Base-by-base conservation (phyloP, 2,329 filamentous ascomycete species). In the Exophiala calicioides region DNA sequence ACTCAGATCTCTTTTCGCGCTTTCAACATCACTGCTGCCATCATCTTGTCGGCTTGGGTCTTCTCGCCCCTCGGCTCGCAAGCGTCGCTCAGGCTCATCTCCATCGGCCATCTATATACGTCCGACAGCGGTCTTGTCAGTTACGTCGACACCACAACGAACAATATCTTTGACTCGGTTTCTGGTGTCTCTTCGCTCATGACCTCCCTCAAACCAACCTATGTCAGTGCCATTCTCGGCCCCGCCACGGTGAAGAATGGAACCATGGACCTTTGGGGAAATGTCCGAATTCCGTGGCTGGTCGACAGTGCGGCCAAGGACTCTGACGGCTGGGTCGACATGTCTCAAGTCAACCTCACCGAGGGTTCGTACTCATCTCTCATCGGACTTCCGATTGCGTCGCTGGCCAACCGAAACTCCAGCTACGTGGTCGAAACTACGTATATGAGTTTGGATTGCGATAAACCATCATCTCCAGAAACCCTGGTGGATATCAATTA, bases 51-150 rank as follows among this genome's bases (percentile, higher is more conserved):
- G 10, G 21, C 23, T 31, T 58, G 56, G 56, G 36, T 41, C 3
- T 47, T 57, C 16, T 58, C 56, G 7, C 56, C 55, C 9, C 10
- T 57, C 9, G 56, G 56, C 10, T 55, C 55, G 9, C 56, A 58
- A 37, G 47, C 55, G 13, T 45, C 52, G 13, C 47, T 58, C 24
- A 43, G 56, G 10, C 30, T 52, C 7, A 38, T 50, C 19, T 40
- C 36, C 3, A 44, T 42, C 3, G 42, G 40, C 8, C 39, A 47
- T 3, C 29, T 40, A 9, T 47, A 48, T 20, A 47, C 40, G 3
- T 44, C 46, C 26, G 31, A 40, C 15, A 36, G 40, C 20, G 30
- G 36, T 12, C 10, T 8, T 16, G 34, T 44, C 23, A 27, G 26
- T 36, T 46, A 49, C 34, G 24, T 42, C 26, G 47, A 50, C 37